Evolutionary conservation across 73 alveolate genomes (phyloP), one percentile per base, ranked within the genome.

Genomic region (Loxodes magnus): DNA sequence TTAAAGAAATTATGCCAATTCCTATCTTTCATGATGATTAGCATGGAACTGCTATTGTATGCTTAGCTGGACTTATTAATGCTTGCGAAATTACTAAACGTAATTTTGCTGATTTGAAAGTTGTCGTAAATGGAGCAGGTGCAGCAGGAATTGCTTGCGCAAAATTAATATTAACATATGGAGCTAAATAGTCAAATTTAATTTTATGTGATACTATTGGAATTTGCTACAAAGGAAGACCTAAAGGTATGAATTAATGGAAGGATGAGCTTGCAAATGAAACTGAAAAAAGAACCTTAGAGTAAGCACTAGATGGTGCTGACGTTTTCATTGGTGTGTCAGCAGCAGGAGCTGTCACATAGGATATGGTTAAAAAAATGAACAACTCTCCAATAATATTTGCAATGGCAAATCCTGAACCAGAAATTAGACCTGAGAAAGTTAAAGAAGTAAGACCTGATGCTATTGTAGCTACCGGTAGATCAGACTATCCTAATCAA

Each of bases 61-160:
- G 70, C 26, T 44, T 77, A 6, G 94, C 94, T 4, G 93, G 87
- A 9, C 61, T 81, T 51, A 70, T 81, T 7, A 81, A 81, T 48
- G 83, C 84, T 38, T 43, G 60, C 19, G 65, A 71, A 49, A 48
- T 81, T 27, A 53, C 64, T 16, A 71, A 71, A 28, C 43, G 65
- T 34, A 48, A 77, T 25, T 64, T 77, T 16, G 84, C 52, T 43
- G 64, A 81, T 27, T 23, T 54, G 25, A 79, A 79, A 76, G 43
- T 84, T 12, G 93, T 84, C 0, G 64, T 74, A 48, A 84, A 84
- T 46, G 96, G 96, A 5, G 96, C 93, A 6, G 96, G 96, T 17
- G 96, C 96, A 39, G 96, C 96, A 12, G 96, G 96, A 25, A 75
- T 84, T 67, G 92, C 96, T 12, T 69, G 35, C 15, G 50, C 74